A percentile compares a stretch with the other conserved stretches of the same genome.
Conservation (phyloP, 2,329 filamentous ascomycete genomes). For the Phyllachora maydis region DNA sequence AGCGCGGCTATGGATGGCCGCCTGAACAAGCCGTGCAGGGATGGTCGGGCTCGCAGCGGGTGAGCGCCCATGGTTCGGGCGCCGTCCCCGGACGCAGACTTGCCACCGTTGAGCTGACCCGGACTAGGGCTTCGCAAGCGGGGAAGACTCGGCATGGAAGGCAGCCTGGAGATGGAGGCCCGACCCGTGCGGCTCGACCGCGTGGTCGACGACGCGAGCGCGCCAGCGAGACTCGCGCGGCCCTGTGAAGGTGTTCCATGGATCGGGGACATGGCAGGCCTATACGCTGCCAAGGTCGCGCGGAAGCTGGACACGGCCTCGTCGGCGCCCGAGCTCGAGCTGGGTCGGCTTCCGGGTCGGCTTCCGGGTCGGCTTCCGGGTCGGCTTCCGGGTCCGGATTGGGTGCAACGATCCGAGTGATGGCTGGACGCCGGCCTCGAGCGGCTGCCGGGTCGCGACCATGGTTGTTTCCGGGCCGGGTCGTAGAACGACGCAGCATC, state of each 20-base stretch:
- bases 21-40: conserved; percentile 28
- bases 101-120: conserved; percentile 11
- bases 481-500: conserved; percentile 52
- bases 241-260: conserved; percentile 20
- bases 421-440: conserved; percentile 36
- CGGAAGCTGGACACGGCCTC: conserved; percentile 20
- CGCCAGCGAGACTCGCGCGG: conserved; percentile 13
- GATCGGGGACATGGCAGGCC: conserved; percentile 18
- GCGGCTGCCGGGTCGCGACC: conserved; percentile 21
- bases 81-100: conserved; percentile 15
- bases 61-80: conserved; percentile 25
- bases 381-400: conserved; percentile 29
- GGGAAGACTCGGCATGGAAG: conserved; percentile 10
- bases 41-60: conserved; percentile 26
- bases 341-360: too few relatives aligned
- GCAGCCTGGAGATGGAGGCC: conserved; percentile 10
- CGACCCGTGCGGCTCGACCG: conserved; percentile 7
- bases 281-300: conserved; percentile 20
- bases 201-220: conserved; percentile 11
- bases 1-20: conserved; percentile 30
- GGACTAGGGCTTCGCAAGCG: conserved; percentile 17
- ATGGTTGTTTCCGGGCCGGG: conserved; percentile 27
- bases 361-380: too few relatives aligned
- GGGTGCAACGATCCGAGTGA: conserved; percentile 37
- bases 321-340: conserved; percentile 28